Evolutionary conservation across 345 rosid genomes (phyloP), one percentile per base, ranked within the genome.

Genomic region (Anacardium occidentale): DNA sequence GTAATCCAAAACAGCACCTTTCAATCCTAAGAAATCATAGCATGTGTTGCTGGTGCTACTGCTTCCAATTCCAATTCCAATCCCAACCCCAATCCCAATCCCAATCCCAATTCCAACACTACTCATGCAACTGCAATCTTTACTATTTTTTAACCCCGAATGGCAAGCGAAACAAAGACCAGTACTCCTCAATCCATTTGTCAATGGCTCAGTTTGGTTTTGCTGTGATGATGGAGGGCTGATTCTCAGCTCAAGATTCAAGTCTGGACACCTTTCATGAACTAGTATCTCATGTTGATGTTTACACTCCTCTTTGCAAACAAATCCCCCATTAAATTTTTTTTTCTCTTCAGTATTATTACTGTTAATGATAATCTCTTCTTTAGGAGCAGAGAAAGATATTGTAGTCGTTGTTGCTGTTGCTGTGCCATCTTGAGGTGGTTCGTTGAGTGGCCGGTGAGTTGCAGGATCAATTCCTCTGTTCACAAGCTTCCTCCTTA

Each of bases 191-290:
- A 77, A 78, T 15, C 78, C 78, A 3, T 52, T 78, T 57, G 76
- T 47, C 53, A 75, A 48, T 53, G 70, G 26, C 72, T 75, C 76
- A 12, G 71, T 54, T 32, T 79, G 84, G 24, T 42, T 42, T 66
- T 85, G 84, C 6, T 87, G 85, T 13, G 68, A 80, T 68, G 75
- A 76, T 11, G 98, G 97, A 21, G 89, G 97, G 80, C 96, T 87
- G 48, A 94, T 94, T 77, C 87, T 88, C 12, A 94, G 94, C 75
- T 91, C 98, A 15, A 94, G 92, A 76, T 88, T 94, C 87, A 94
- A 85, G 77, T 87, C 96, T 11, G 94, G 86, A 58, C 90, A 82
- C 71, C 75, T 84, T 70, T 81, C 91, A 34, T 78, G 57, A 75
- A 72, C 72, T 65, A 69, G 76, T 66, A 62, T 32, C 32, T 60